Conservation (phyloP, 768 basidiomycete genomes). For the Boletus rufocinnamomeus region DNA sequence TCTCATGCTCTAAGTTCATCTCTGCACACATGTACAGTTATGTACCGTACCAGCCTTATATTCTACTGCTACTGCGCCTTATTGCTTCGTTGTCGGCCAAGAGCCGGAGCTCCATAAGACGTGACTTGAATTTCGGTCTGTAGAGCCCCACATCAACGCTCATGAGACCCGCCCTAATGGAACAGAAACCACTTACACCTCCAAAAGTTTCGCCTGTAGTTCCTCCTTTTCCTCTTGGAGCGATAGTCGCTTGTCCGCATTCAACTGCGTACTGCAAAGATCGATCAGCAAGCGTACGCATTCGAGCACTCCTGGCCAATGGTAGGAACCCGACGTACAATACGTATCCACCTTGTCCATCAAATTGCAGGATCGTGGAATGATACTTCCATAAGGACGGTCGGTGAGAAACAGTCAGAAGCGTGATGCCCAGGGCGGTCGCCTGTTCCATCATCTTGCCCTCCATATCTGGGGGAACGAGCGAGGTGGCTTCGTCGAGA, state of each 20-base stretch:
- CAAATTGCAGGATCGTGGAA: slow-evolving; percentile 84
- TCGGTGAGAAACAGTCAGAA: slow-evolving; percentile 93
- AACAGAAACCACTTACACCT: slow-evolving; percentile 61
- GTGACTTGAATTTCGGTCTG: slow-evolving; percentile 80
- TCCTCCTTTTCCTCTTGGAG: slow-evolving; percentile 94
- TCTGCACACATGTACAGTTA: background rate
- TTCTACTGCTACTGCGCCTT: background rate
- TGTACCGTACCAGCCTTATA: background rate
- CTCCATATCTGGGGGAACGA: slow-evolving; percentile 92
- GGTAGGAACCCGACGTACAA: slow-evolving; percentile 60
- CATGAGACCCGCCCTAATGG: background rate
- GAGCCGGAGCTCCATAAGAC: slow-evolving; percentile 67
- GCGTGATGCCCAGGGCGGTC: slow-evolving; percentile 81
- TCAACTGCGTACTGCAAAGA: slow-evolving; percentile 70
- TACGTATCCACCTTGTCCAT: slow-evolving; percentile 93
- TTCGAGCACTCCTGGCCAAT: background rate
- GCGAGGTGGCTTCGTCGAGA: slow-evolving; percentile 93
- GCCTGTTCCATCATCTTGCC: slow-evolving; percentile 95
- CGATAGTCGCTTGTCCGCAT: slow-evolving; percentile 86
- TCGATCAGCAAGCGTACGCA: slow-evolving; percentile 2
- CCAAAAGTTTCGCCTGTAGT: slow-evolving; percentile 80
- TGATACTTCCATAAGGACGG: slow-evolving; percentile 95
- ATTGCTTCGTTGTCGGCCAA: slow-evolving; percentile 31
- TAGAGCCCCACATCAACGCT: slow-evolving; percentile 2
- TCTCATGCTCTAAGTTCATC: slow-evolving; percentile 7